These are phyloP conservation scores for Podaxis carcinomalis DNA, from an alignment of 768 basidiomycete genomes.

Conservation along the genomic window DNA sequence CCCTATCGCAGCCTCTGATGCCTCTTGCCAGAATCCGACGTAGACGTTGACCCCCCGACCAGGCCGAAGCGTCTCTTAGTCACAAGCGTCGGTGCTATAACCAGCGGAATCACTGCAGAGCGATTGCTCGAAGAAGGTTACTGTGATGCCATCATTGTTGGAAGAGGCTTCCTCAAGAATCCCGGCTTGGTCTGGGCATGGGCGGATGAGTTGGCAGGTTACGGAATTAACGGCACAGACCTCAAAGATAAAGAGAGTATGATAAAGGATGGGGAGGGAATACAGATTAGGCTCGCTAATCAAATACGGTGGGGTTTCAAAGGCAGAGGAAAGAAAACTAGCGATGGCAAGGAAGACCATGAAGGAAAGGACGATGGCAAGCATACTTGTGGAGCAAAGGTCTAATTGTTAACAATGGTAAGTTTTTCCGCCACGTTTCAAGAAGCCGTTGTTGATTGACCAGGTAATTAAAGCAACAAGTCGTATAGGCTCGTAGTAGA, in stretches of 20 bases:
- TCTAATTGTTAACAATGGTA: not conserved
- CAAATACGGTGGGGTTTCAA: slow-evolving; percentile 17
- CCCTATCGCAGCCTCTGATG: not conserved
- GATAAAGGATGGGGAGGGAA: not conserved
- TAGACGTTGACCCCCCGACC: not conserved
- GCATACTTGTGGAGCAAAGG: not conserved
- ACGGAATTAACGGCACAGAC: not conserved
- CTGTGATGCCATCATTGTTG: slow-evolving; percentile 56
- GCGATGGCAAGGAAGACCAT: slow-evolving; percentile 25
- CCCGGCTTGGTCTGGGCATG: slow-evolving; percentile 48
- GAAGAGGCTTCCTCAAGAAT: slow-evolving; percentile 55
- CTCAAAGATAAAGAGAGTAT: not conserved
- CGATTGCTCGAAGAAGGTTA: slow-evolving; percentile 49
- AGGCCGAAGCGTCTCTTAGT: slow-evolving; percentile 25
- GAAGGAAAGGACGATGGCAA: not conserved
- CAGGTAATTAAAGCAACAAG: not conserved
- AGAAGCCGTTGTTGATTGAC: not conserved
- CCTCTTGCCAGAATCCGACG: not conserved
- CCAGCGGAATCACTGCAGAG: slow-evolving; percentile 50
- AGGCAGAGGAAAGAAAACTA: slow-evolving; percentile 9
- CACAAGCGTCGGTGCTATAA: slow-evolving; percentile 51
- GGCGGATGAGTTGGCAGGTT: slow-evolving; percentile 24
- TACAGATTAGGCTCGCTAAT: slow-evolving; percentile 11
- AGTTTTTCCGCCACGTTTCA: not conserved
- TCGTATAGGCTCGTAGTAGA: not conserved